Evolutionary conservation across 2,329 filamentous ascomycete species (phyloP), one percentile per base, ranked within the genome.

Genomic region (Ascochyta clinopodiicola): DNA sequence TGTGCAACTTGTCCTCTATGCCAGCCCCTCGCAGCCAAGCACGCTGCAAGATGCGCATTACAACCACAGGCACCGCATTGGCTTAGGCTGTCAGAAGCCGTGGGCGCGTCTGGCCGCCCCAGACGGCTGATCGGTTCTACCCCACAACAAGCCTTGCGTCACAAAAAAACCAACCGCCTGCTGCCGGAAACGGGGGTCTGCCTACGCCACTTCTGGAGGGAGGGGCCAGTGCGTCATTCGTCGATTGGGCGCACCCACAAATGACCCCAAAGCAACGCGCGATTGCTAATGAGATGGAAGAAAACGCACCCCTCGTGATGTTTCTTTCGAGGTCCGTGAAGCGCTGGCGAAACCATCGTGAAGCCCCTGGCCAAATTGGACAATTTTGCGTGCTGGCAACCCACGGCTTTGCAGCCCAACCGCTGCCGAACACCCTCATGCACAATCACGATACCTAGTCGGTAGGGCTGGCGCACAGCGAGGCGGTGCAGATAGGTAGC

Each of bases 401-500:
- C 44, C 44, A 31, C 58, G 61, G 61, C 56, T 57, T 25, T 55
- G 36, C 29, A 25, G 45, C 52, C 52, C 35, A 50, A 44, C 25
- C 13, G 34, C 35, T 50, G 29, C 44, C 40, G 12, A 44, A 35
- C 35, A 39, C 29, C 44, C 29, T 36, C 22, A 42, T 47, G 42
- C 46, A 51, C 46, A 29, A 39, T 51, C 57, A 61, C 58, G 57
- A 64, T 57, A 17, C 17, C 17, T 17, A 57, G 48, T 54, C 55
- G 54, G 32, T 63, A 50, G 45, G 57, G 57, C 56, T 56, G 50
- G 12, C 51, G 52, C 31, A 17, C 35, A 36, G 31, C 17, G 57
- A 65, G 64, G 64, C 66, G 57, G 66, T 69, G 66, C 66, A 61
- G 44, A 58, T 38, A 61, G 44, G 57, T 38, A 43, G 48, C 48